phyloP scores from a whole-genome alignment of 345 rosid species.

The Gossypium herbaceum region DNA sequence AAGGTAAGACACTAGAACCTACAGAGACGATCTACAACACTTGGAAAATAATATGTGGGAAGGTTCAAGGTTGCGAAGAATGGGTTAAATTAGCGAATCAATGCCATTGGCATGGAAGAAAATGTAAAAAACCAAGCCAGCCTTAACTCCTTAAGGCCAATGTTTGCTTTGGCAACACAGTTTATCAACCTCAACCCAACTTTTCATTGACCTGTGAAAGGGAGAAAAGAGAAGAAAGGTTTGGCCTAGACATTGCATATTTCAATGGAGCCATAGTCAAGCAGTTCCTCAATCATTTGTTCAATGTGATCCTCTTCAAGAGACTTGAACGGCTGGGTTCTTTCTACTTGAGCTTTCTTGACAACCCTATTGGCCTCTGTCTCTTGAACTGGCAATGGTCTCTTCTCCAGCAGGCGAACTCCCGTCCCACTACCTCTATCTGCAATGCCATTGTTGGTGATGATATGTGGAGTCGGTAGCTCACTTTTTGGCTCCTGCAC shows the following conservation, averaged over 20 bases:
- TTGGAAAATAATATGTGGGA: conserved; percentile 11
- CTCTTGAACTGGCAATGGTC: conserved; percentile 30
- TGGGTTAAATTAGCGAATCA: conserved; percentile 34
- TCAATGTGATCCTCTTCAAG: conserved; percentile 89
- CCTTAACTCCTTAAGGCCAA: background rate
- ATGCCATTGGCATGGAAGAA: conserved; percentile 13
- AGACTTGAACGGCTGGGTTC: conserved; percentile 36
- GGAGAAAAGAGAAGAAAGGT: conserved; percentile 1
- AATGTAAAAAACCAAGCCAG: background rate
- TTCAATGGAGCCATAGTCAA: conserved; percentile 80
- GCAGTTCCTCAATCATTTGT: conserved; percentile 95
- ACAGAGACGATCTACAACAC: conserved; percentile 12
- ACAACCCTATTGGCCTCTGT: conserved; percentile 42
- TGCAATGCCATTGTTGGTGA: conserved; percentile 24
- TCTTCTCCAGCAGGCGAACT: conserved; percentile 25
- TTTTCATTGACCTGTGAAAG: background rate
- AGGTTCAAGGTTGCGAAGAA: conserved; percentile 18
- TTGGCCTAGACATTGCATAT: conserved; percentile 44
- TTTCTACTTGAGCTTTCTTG: conserved; percentile 35
- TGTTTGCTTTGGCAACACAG: background rate
- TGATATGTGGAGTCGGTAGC: conserved; percentile 23
- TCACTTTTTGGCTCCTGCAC: conserved; percentile 21
- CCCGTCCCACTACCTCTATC: conserved; percentile 25
- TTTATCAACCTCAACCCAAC: background rate
- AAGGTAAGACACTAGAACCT: conserved; percentile 16